phyloP scores from a whole-genome alignment of 129 eudicot species.

The Tagetes erecta region DNA sequence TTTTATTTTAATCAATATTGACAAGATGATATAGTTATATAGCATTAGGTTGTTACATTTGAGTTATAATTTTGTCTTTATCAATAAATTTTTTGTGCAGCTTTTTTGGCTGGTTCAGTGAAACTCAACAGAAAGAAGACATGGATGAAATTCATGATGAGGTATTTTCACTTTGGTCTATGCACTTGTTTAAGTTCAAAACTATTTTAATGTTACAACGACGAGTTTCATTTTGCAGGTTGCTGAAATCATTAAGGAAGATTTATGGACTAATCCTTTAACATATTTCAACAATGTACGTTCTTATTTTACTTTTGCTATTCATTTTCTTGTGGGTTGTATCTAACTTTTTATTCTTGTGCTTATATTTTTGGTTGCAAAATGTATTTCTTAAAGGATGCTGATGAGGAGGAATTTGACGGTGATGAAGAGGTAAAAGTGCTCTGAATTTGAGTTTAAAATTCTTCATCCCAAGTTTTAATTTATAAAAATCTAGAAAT shows the following conservation, averaged over 20 bases:
- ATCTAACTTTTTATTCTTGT: background rate
- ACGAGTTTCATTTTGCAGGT: constrained; percentile 48
- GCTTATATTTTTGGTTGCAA: constrained; percentile 3
- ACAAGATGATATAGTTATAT: background rate
- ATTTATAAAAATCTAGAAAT: background rate
- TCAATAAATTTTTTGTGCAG: constrained; percentile 36
- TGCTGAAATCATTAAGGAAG: constrained; percentile 86
- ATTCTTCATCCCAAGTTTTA: background rate
- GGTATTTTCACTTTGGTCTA: constrained; percentile 35
- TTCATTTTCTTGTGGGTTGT: background rate
- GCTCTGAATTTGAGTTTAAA: constrained; percentile 9
- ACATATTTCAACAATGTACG: constrained; percentile 65
- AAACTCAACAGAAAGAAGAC: constrained; percentile 52
- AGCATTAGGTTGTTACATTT: constrained; percentile 8
- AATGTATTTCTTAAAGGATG: constrained; percentile 44
- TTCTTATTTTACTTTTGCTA: constrained; percentile 6
- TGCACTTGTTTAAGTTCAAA: background rate
- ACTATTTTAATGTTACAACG: background rate
- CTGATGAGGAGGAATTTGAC: constrained; percentile 56
- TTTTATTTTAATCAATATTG: background rate
- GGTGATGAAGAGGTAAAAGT: constrained; percentile 62
- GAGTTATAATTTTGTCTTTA: background rate
- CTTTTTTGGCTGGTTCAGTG: constrained; percentile 80
- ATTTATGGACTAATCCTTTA: constrained; percentile 85
- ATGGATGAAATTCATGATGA: constrained; percentile 58